These are phyloP conservation scores for Raphanus hybrid DNA, from an alignment of 441 rosid species.

Conservation along the genomic window DNA sequence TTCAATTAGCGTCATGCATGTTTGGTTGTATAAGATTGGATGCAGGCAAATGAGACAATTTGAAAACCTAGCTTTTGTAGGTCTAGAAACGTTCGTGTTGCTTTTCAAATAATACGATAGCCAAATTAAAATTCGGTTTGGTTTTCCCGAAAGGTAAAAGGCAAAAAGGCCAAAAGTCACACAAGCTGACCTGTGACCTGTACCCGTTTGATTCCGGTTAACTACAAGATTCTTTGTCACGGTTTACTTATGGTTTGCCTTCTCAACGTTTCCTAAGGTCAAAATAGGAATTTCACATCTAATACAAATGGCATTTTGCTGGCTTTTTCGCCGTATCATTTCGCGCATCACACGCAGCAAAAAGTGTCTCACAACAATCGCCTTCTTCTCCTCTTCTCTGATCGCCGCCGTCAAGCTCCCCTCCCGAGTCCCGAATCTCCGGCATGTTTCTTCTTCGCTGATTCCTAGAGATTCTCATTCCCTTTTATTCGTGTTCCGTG, in stretches of 20 bases:
- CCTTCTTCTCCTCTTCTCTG: background rate
- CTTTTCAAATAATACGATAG: conserved; percentile 10
- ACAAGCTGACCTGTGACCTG: background rate
- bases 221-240: background rate
- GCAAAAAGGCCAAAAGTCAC: background rate
- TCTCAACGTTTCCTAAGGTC: conserved; percentile 31
- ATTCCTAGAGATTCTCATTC: conserved; percentile 9
- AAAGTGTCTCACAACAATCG: background rate
- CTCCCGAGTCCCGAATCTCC: conserved; percentile 33
- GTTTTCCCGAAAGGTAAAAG: background rate
- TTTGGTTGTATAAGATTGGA: background rate
- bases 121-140: conserved; percentile 5
- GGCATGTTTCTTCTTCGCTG: conserved; percentile 24
- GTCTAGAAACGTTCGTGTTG: conserved; percentile 24
- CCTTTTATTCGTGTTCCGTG: background rate
- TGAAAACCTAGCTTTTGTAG: conserved; percentile 32
- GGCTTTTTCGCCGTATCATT: background rate
- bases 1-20: background rate
- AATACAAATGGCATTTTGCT: conserved; percentile 18
- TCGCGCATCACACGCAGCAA: conserved; percentile 21
- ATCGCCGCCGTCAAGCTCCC: conserved; percentile 35
- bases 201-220: conserved; percentile 20
- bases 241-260: conserved; percentile 39
- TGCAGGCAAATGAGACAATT: no score
- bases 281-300: conserved; percentile 9